These are phyloP conservation scores for Akanthomyces muscarius DNA, from an alignment of 2,329 filamentous ascomycete genomes.

Conservation along the genomic window DNA sequence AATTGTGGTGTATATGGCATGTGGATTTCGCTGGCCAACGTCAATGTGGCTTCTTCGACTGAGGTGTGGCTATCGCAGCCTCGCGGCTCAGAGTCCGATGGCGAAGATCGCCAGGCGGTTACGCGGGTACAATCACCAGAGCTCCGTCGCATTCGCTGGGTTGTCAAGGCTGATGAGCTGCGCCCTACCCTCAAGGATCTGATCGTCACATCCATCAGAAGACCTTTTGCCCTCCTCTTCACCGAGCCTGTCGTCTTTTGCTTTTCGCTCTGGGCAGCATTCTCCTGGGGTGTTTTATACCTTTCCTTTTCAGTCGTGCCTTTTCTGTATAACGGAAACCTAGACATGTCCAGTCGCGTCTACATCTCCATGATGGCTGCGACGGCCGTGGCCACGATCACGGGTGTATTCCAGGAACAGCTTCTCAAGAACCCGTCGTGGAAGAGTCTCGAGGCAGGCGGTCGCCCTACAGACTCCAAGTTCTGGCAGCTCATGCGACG, in stretches of 20 bases:
- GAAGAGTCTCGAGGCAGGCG: constrained; percentile 23
- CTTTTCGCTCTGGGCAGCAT: constrained; percentile 86
- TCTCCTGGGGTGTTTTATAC: constrained; percentile 87
- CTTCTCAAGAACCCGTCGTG: constrained; percentile 47
- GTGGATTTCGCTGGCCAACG: constrained; percentile 28
- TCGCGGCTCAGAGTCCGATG: constrained; percentile 14
- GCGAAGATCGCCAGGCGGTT: neutral
- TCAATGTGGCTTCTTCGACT: neutral
- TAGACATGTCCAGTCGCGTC: constrained; percentile 64
- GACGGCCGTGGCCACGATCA: constrained; percentile 58
- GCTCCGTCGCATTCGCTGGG: constrained; percentile 65
- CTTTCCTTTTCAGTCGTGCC: constrained; percentile 78
- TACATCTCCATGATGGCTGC: constrained; percentile 72
- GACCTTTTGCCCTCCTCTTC: constrained; percentile 73
- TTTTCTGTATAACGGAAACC: constrained; percentile 65
- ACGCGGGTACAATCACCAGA: neutral
- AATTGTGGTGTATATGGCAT: constrained; percentile 53
- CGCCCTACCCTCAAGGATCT: constrained; percentile 63
- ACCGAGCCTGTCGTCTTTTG: constrained; percentile 78
- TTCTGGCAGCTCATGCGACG: constrained; percentile 46
- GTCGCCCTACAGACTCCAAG: constrained; percentile 25
- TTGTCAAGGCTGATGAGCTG: constrained; percentile 74
- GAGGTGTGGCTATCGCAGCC: neutral
- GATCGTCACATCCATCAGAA: constrained; percentile 68
- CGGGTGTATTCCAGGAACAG: constrained; percentile 71